phyloP scores from a whole-genome alignment of 73 alveolate genomes.

The Tetrahymena borealis region DNA sequence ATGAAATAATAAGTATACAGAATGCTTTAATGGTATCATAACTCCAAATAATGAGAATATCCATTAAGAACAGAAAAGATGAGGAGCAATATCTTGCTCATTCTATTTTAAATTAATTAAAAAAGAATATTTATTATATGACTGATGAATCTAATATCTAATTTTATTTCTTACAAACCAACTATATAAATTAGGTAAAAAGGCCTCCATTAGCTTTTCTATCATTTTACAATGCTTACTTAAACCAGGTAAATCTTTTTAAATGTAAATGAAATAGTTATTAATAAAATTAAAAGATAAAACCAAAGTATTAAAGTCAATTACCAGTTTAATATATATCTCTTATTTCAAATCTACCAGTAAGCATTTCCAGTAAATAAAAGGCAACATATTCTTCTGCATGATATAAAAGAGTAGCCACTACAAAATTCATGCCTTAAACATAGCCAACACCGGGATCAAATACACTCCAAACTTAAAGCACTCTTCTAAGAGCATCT shows the following conservation, averaged over 20 bases:
- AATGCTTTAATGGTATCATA: not conserved
- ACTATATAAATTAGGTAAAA: not conserved
- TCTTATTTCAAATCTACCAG: constrained; percentile 50
- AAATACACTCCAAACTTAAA: not conserved
- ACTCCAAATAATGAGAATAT: not conserved
- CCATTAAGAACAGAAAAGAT: not conserved
- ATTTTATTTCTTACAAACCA: not conserved
- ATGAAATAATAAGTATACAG: not conserved
- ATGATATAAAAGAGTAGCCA: constrained; percentile 49
- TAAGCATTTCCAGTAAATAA: constrained; percentile 46
- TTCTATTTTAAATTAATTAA: not conserved
- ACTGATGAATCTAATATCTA: not conserved
- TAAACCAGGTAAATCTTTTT: constrained; percentile 35
- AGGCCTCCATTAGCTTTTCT: not conserved
- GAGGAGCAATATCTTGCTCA: not conserved
- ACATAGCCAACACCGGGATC: constrained; percentile 44
- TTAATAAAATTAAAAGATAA: not conserved
- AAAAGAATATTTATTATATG: not conserved
- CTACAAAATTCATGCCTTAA: constrained; percentile 61
- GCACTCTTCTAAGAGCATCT: not conserved
- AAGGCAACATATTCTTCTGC: constrained; percentile 61
- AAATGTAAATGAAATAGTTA: too few species aligned
- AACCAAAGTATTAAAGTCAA: not conserved
- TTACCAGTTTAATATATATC: constrained; percentile 42
- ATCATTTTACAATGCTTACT: constrained; percentile 24